These are phyloP conservation scores for Diaporthe helianthi DNA, from an alignment of 2,329 filamentous ascomycete genomes.

Conservation along the genomic window DNA sequence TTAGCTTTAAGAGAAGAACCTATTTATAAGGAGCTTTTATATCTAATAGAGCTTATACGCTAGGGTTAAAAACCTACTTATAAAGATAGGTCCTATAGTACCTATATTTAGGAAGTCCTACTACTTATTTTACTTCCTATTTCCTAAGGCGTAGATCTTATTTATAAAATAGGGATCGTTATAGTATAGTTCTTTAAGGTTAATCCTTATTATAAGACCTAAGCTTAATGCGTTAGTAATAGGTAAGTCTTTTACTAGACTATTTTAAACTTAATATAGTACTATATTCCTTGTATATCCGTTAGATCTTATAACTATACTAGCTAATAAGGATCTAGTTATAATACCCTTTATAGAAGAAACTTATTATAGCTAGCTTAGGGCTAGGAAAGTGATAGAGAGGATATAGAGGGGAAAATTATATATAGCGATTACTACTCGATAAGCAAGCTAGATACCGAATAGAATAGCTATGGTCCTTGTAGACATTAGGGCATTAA, in stretches of 20 bases:
- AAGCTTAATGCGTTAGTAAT: background rate
- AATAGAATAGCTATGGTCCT: background rate
- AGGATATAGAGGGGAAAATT: constrained; percentile 23
- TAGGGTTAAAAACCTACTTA: constrained; percentile 37
- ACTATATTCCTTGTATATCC: constrained; percentile 25
- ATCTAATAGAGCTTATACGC: constrained; percentile 41
- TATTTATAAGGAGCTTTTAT: constrained; percentile 40
- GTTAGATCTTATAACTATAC: constrained; percentile 8
- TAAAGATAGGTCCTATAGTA: background rate
- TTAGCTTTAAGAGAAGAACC: constrained; percentile 43
- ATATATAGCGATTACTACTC: background rate
- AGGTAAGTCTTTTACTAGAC: too few relatives aligned
- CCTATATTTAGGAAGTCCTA: constrained; percentile 18
- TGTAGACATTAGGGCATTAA: background rate
- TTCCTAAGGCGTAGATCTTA: constrained; percentile 37
- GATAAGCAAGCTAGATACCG: background rate
- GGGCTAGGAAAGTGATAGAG: constrained; percentile 13
- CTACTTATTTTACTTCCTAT: constrained; percentile 36
- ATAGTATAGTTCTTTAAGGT: constrained; percentile 49
- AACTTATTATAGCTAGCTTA: background rate
- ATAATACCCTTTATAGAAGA: constrained; percentile 21
- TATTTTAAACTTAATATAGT: too few relatives aligned
- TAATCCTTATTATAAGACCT: constrained; percentile 48
- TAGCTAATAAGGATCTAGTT: background rate
- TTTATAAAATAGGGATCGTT: constrained; percentile 43